phyloP scores from a whole-genome alignment of 805 yeast genomes.

The Lipomyces chichibuensis region DNA sequence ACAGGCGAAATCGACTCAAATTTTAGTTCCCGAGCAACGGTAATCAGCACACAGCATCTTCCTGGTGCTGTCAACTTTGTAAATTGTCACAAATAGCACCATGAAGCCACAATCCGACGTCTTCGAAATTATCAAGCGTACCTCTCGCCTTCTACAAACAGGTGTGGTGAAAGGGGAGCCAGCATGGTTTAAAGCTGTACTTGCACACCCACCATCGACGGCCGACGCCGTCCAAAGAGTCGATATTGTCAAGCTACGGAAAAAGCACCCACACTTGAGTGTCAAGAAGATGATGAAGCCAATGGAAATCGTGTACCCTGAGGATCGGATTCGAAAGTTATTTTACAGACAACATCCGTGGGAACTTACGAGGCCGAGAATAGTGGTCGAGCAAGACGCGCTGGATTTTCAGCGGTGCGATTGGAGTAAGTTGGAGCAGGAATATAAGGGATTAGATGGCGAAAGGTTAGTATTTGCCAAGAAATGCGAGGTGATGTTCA shows the following conservation, averaged over 20 bases:
- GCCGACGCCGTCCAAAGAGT: constrained; percentile 46
- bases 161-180: constrained; percentile 62
- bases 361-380: constrained; percentile 92
- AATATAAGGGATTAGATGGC: constrained; percentile 78
- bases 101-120: constrained; percentile 56
- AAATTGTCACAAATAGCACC: not conserved
- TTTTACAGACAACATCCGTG: constrained; percentile 96
- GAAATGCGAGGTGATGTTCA: not conserved
- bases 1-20: no score
- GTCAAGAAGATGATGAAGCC: constrained; percentile 51
- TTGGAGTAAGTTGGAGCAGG: constrained; percentile 80
- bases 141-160: constrained; percentile 71
- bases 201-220: constrained; percentile 76
- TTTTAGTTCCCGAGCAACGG: no score
- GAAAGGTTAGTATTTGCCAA: constrained; percentile 50
- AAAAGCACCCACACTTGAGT: constrained; percentile 29
- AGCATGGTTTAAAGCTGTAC: constrained; percentile 86
- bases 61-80: not conserved
- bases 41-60: not conserved
- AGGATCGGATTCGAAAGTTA: constrained; percentile 78
- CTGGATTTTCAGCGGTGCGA: constrained; percentile 58
- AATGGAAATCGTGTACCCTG: constrained; percentile 60
- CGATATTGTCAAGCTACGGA: constrained; percentile 35
- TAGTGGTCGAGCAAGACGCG: constrained; percentile 74
- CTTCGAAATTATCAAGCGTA: constrained; percentile 62